phyloP scores from a whole-genome alignment of 352 stramenopile species.

The Pythium utonaiense region DNA sequence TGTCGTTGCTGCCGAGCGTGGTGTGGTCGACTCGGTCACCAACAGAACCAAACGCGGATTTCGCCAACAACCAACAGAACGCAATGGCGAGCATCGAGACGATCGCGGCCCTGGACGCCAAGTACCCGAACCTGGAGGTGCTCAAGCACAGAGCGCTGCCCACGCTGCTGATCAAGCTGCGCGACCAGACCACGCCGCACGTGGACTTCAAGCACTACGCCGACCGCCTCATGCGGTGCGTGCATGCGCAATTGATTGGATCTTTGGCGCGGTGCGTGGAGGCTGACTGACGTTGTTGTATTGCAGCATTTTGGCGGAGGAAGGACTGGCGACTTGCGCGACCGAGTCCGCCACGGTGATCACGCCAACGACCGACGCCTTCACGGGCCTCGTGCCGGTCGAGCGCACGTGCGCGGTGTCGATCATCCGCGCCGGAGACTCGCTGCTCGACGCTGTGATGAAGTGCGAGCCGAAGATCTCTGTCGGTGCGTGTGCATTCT shows the following conservation, averaged over 20 bases:
- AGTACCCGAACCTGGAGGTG: slow-evolving; percentile 63
- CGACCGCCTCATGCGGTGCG: slow-evolving; percentile 72
- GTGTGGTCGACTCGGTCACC: not conserved
- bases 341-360: slow-evolving; percentile 47
- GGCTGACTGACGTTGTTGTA: not conserved
- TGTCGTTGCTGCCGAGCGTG: slow-evolving; percentile 10
- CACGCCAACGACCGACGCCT: slow-evolving; percentile 69
- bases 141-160: slow-evolving; percentile 61
- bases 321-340: slow-evolving; percentile 64
- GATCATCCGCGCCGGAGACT: slow-evolving; percentile 91
- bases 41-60: not conserved
- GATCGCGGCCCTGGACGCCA: slow-evolving; percentile 47
- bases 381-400: slow-evolving; percentile 44
- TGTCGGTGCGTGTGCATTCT: slow-evolving; percentile 57
- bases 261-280: not conserved
- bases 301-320: slow-evolving; percentile 61
- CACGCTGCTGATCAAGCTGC: slow-evolving; percentile 70
- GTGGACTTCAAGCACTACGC: slow-evolving; percentile 79
- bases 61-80: not conserved
- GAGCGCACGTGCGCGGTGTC: slow-evolving; percentile 89
- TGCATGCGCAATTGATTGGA: not conserved
- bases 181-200: slow-evolving; percentile 59
- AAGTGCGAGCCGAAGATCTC: slow-evolving; percentile 75
- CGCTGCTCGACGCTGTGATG: slow-evolving; percentile 89
- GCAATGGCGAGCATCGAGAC: slow-evolving; percentile 44